Evolutionary conservation across 2,329 filamentous ascomycete species (phyloP).

Genomic region (Grosmannia huntii): DNA sequence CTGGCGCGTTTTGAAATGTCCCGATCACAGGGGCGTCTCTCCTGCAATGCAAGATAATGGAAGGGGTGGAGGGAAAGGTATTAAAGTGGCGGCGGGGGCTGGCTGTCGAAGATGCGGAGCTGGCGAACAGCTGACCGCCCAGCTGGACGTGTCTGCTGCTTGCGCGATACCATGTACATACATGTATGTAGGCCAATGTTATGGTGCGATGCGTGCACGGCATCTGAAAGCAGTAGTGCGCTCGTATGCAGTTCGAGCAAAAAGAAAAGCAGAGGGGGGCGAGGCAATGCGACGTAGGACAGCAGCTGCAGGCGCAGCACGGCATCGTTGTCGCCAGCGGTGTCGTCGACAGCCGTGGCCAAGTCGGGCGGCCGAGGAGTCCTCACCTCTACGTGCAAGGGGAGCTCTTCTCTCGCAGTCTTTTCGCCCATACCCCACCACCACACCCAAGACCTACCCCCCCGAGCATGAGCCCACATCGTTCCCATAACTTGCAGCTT

Average conservation of each 20-base stretch:
- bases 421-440: neutral
- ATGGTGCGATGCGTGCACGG: neutral
- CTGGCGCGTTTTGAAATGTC: neutral
- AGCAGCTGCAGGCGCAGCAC: neutral
- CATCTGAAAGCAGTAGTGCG: neutral
- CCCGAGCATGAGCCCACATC: neutral
- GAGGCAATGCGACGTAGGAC: neutral
- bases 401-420: neutral
- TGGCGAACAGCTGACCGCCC: neutral
- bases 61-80: neutral
- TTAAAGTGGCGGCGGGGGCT: neutral
- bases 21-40: slow-evolving; percentile 4
- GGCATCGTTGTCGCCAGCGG: neutral
- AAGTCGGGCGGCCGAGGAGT: no score
- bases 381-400: no score
- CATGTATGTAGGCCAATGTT: neutral
- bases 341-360: neutral
- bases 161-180: neutral
- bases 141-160: neutral
- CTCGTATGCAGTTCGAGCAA: neutral
- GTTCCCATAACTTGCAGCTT: slow-evolving; percentile 1
- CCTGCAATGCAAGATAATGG: slow-evolving; percentile 10
- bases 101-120: neutral
- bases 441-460: neutral
- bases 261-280: neutral